Conservation (phyloP, 805 yeast species). For the Saturnispora besseyi region DNA sequence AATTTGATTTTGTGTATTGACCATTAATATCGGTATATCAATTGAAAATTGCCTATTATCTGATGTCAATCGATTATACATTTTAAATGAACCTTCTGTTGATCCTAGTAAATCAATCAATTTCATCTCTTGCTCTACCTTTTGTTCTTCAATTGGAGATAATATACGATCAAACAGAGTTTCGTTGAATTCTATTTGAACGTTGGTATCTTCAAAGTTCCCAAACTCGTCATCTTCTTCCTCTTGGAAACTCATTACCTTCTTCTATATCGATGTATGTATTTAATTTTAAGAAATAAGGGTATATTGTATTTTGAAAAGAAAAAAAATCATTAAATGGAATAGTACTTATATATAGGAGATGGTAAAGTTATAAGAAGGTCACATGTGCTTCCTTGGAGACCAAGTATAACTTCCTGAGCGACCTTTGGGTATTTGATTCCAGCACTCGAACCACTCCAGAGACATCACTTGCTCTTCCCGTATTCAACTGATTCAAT, state of each 20-base stretch:
- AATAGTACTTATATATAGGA: background rate
- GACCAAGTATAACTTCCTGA: background rate
- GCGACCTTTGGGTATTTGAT: background rate
- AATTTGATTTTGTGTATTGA: conserved; percentile 17
- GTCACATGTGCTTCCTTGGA: conserved; percentile 1
- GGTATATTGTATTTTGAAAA: background rate
- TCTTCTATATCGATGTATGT: background rate
- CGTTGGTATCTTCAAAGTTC: conserved; percentile 15
- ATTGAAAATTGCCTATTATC: conserved; percentile 4
- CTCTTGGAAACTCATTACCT: background rate
- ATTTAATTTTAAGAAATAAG: background rate
- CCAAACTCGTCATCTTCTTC: conserved; percentile 21
- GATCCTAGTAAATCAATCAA: background rate
- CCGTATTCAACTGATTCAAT: background rate
- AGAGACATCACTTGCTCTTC: conserved; percentile 2
- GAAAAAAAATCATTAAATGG: background rate
- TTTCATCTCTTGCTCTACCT: background rate
- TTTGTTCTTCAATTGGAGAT: background rate
- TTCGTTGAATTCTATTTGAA: background rate
- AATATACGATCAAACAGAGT: conserved; percentile 10
- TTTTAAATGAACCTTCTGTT: conserved; percentile 9
- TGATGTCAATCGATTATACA: conserved; percentile 12
- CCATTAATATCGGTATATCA: conserved; percentile 12
- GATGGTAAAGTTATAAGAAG: background rate
- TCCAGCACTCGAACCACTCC: background rate